A percentile compares a stretch with the other conserved stretches of the same genome.
Conservation (phyloP, 148 eudicot species). For the Amaranthus cruentus region DNA sequence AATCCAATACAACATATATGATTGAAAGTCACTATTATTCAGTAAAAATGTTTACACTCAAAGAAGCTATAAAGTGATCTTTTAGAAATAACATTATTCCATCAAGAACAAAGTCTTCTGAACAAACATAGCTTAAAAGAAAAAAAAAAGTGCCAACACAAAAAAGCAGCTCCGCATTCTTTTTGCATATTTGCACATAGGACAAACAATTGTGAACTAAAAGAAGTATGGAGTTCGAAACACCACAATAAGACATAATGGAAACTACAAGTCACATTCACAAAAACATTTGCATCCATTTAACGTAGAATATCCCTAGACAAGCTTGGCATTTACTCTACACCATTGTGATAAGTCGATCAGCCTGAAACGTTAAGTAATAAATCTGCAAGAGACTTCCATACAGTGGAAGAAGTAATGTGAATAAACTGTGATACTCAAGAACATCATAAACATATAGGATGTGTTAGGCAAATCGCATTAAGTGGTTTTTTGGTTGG, state of each 20-base stretch:
- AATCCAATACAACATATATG: neutral
- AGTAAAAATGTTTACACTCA: neutral
- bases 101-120: neutral
- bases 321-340: constrained; percentile 6
- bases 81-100: neutral
- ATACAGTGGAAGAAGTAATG: neutral
- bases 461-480: no score
- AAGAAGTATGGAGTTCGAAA: neutral
- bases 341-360: neutral
- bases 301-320: neutral
- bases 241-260: neutral
- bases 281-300: neutral
- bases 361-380: neutral
- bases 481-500: no score
- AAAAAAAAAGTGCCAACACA: neutral
- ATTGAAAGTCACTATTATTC: neutral
- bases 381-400: neutral
- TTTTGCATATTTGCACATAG: neutral
- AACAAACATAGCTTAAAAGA: neutral
- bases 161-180: neutral
- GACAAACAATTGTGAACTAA: no score
- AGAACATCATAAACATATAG: neutral
- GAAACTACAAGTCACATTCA: constrained; percentile 1
- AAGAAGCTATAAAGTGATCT: neutral
- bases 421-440: neutral